These are phyloP conservation scores for Neurospora africana DNA, from an alignment of 495 filamentous ascomycete species.

Conservation along the genomic window DNA sequence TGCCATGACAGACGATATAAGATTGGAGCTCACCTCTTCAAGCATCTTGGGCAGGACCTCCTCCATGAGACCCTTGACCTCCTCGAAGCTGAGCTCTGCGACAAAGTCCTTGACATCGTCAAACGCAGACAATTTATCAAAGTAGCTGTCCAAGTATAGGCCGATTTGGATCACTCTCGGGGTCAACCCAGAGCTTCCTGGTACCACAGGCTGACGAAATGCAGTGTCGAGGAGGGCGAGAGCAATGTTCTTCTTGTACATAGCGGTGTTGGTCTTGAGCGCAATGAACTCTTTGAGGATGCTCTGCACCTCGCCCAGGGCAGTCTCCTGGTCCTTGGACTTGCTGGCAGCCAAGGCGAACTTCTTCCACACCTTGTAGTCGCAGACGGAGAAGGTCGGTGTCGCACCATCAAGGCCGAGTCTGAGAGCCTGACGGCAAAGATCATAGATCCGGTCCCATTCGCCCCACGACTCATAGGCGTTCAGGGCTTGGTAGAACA, in stretches of 20 bases:
- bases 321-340: constrained; percentile 15
- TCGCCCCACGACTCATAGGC: constrained; percentile 20
- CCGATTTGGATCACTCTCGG: constrained; percentile 21
- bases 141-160: constrained; percentile 23
- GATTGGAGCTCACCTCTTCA: constrained; percentile 12
- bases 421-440: constrained; percentile 20
- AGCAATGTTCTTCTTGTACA: constrained; percentile 27
- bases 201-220: constrained; percentile 8
- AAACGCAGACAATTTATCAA: constrained; percentile 22
- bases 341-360: constrained; percentile 22
- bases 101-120: constrained; percentile 26
- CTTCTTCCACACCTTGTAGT: constrained; percentile 24
- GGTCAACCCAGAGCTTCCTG: constrained; percentile 7
- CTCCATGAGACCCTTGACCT: constrained; percentile 20
- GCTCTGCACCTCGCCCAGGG: constrained; percentile 19
- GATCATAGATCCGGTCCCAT: constrained; percentile 24
- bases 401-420: constrained; percentile 15
- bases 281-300: constrained; percentile 18
- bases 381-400: constrained; percentile 21
- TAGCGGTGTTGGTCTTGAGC: constrained; percentile 14
- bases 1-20: not conserved
- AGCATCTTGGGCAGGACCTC: constrained; percentile 17
- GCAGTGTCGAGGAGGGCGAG: constrained; percentile 16
- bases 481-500: constrained; percentile 19
- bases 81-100: constrained; percentile 18